Evolutionary conservation across 2,329 filamentous ascomycete species (phyloP).

Genomic region (Nemania serpens): DNA sequence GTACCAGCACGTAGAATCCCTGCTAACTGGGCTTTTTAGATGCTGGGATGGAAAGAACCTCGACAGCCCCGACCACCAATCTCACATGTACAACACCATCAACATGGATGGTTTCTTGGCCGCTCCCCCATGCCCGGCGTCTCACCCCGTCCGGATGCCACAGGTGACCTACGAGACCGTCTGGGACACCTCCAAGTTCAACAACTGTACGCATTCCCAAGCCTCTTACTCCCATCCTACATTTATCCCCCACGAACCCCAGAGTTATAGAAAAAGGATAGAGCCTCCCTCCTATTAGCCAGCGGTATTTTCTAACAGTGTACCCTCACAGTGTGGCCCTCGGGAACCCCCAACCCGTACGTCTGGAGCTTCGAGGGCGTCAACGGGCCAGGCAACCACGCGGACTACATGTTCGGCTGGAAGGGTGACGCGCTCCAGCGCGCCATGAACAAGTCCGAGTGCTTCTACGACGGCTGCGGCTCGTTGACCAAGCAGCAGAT

Average conservation of each 20-base stretch:
- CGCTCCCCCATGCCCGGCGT: slow-evolving; percentile 37
- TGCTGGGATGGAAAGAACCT: slow-evolving; percentile 34
- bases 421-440: slow-evolving; percentile 38
- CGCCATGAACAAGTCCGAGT: slow-evolving; percentile 44
- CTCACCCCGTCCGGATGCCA: slow-evolving; percentile 43
- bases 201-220: slow-evolving; percentile 31
- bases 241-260: background rate
- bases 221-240: background rate
- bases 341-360: slow-evolving; percentile 37
- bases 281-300: no score
- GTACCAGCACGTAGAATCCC: background rate
- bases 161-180: slow-evolving; percentile 46
- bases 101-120: slow-evolving; percentile 26
- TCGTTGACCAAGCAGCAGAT: slow-evolving; percentile 36
- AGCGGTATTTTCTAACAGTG: slow-evolving; percentile 4
- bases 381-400: slow-evolving; percentile 42
- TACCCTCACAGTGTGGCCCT: slow-evolving; percentile 35
- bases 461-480: slow-evolving; percentile 43
- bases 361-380: slow-evolving; percentile 38
- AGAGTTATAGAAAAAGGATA: no score
- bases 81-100: slow-evolving; percentile 37
- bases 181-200: slow-evolving; percentile 47
- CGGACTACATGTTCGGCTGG: slow-evolving; percentile 46
- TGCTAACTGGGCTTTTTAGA: slow-evolving; percentile 18
- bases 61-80: slow-evolving; percentile 33